Conservation (phyloP, 495 filamentous ascomycete genomes). For the Staphylotrichum longicolle region DNA sequence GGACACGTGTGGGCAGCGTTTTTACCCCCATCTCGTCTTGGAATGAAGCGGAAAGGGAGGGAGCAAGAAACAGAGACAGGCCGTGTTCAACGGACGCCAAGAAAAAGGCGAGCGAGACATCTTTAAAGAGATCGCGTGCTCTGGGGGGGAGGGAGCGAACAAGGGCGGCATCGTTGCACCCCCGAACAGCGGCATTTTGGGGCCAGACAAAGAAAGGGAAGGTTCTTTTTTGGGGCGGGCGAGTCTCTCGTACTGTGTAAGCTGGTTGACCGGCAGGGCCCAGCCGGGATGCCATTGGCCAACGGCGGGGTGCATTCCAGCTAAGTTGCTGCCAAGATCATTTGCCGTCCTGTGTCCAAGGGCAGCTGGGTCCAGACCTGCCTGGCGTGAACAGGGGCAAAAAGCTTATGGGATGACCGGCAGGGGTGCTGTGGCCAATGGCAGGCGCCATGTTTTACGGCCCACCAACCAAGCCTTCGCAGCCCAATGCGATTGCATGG, state of each 20-base stretch:
- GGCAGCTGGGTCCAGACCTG: neutral
- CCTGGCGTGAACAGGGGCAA: neutral
- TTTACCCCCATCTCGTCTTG: slow-evolving; percentile 7
- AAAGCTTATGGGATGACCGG: neutral
- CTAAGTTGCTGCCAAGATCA: slow-evolving; percentile 8
- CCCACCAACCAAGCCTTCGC: too few species aligned
- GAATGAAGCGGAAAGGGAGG: neutral
- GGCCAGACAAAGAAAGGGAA: neutral
- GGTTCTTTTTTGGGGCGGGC: neutral
- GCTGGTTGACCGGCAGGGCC: neutral
- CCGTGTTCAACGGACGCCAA: neutral
- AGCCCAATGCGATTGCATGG: too few species aligned
- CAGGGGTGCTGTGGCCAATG: neutral
- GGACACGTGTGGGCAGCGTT: neutral
- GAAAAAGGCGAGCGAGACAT: neutral
- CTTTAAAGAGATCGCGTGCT: neutral
- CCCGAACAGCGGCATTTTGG: neutral
- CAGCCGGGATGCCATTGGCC: neutral
- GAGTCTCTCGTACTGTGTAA: slow-evolving; percentile 7
- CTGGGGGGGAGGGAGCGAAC: neutral
- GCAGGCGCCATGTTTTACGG: neutral
- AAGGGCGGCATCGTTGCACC: neutral
- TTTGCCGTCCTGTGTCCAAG: neutral
- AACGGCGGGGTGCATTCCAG: neutral
- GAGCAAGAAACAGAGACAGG: neutral